Evolutionary conservation across 148 eudicot genomes (phyloP).

Genomic region (Mesembryanthemum crystallinum): DNA sequence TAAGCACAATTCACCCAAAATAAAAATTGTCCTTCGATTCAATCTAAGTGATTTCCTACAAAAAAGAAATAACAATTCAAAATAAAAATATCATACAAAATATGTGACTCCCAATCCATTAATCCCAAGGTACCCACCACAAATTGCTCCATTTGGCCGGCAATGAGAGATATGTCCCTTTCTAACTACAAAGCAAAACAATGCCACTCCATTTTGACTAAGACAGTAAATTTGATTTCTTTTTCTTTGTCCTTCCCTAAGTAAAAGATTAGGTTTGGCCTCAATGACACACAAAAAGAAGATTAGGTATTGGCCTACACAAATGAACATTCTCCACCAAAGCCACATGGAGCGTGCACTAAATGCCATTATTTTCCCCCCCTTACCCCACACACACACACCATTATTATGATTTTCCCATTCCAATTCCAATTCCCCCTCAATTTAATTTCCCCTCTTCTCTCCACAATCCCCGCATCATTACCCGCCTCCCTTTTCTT

Average conservation of each 20-base stretch:
- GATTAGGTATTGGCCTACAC: slow-evolving; percentile 17
- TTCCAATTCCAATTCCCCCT: slow-evolving; percentile 9
- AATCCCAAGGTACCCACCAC: neutral
- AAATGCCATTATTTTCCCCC: slow-evolving; percentile 25
- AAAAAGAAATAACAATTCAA: too few relatives aligned
- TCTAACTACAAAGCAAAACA: neutral
- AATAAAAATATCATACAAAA: neutral
- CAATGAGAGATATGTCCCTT: neutral
- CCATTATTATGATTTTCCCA: neutral
- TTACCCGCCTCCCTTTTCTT: slow-evolving; percentile 24
- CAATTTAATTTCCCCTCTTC: slow-evolving; percentile 15
- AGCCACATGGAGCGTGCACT: slow-evolving; percentile 37
- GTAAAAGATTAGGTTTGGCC: slow-evolving; percentile 10
- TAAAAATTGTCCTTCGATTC: too few relatives aligned
- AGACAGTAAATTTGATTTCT: neutral
- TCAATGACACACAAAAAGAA: neutral
- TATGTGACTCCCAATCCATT: neutral
- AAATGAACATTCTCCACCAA: slow-evolving; percentile 22
- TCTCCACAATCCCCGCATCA: slow-evolving; percentile 35
- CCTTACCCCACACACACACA: slow-evolving; percentile 31
- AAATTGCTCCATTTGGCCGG: neutral
- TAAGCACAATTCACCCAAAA: too few relatives aligned
- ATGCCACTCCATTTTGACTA: slow-evolving; percentile 5
- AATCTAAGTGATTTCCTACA: too few relatives aligned
- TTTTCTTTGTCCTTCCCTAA: neutral